phyloP scores from a whole-genome alignment of 2,329 filamentous ascomycete genomes.

The Elsinoe fawcettii region DNA sequence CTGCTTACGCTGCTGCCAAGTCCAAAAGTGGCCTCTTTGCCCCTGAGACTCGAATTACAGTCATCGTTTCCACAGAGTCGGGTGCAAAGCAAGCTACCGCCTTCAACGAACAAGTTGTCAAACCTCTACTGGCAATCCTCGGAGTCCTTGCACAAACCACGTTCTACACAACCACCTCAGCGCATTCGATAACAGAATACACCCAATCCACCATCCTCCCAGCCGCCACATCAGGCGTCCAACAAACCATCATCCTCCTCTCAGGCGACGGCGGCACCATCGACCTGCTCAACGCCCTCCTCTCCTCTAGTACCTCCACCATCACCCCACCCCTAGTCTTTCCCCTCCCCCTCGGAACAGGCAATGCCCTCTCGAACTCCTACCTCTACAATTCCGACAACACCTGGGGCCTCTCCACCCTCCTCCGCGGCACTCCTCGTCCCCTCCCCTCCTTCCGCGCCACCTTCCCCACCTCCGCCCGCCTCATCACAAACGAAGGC shows the following conservation, averaged over 20 bases:
- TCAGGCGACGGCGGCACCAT: slow-evolving; percentile 83
- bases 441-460: slow-evolving; percentile 38
- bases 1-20: slow-evolving; percentile 18
- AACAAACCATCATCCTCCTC: slow-evolving; percentile 64
- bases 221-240: slow-evolving; percentile 39
- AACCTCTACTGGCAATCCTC: slow-evolving; percentile 37
- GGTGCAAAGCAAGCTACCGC: slow-evolving; percentile 34
- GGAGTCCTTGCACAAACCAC: slow-evolving; percentile 29
- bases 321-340: slow-evolving; percentile 49
- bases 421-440: slow-evolving; percentile 29
- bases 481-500: slow-evolving; percentile 37
- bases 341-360: slow-evolving; percentile 47
- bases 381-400: slow-evolving; percentile 32
- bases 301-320: slow-evolving; percentile 23
- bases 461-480: slow-evolving; percentile 39
- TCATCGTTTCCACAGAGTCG: slow-evolving; percentile 40
- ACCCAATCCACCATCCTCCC: slow-evolving; percentile 44
- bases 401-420: slow-evolving; percentile 35
- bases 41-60: slow-evolving; percentile 27
- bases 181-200: slow-evolving; percentile 58
- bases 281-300: slow-evolving; percentile 67
- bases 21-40: slow-evolving; percentile 13
- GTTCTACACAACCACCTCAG: slow-evolving; percentile 53
- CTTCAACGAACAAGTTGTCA: slow-evolving; percentile 34
- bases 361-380: slow-evolving; percentile 44